These are phyloP conservation scores for Debaryomycetaceae sp. DNA, from an alignment of 1,139 yeast genomes.

Conservation along the genomic window DNA sequence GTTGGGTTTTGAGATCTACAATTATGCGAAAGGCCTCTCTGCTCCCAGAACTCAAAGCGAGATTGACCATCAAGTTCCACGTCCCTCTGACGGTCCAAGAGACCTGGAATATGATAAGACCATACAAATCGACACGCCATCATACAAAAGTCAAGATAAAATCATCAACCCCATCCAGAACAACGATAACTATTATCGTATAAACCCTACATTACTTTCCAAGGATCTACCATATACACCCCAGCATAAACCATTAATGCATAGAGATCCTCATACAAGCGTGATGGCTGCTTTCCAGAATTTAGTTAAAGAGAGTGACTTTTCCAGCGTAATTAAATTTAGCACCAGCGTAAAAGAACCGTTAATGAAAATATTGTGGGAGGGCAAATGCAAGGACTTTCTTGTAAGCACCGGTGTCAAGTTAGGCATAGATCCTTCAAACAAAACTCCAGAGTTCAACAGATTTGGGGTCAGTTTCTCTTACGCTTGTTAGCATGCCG, in stretches of 20 bases:
- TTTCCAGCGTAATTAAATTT: constrained; percentile 70
- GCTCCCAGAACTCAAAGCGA: background rate
- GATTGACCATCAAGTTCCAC: background rate
- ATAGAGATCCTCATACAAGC: constrained; percentile 11
- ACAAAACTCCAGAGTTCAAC: constrained; percentile 33
- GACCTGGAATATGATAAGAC: background rate
- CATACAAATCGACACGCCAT: background rate
- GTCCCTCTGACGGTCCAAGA: background rate
- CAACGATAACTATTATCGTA: constrained; percentile 22
- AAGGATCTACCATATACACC: constrained; percentile 1
- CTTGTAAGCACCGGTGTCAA: constrained; percentile 74
- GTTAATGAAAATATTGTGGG: constrained; percentile 73
- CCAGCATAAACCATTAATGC: background rate
- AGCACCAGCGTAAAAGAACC: constrained; percentile 68
- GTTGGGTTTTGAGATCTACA: constrained; percentile 84
- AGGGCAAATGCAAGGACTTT: constrained; percentile 79
- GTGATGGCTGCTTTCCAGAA: constrained; percentile 54
- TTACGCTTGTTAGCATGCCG: constrained; percentile 25
- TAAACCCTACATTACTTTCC: constrained; percentile 22
- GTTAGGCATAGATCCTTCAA: constrained; percentile 28
- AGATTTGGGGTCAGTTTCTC: constrained; percentile 40
- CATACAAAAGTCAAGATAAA: constrained; percentile 1
- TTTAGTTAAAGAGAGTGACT: constrained; percentile 50
- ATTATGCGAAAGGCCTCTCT: constrained; percentile 20
- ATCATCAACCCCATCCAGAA: constrained; percentile 23